A percentile compares a stretch with the other conserved stretches of the same genome.
These are phyloP conservation scores for Brassica napus DNA, from an alignment of 345 rosid species.

Conservation along the genomic window DNA sequence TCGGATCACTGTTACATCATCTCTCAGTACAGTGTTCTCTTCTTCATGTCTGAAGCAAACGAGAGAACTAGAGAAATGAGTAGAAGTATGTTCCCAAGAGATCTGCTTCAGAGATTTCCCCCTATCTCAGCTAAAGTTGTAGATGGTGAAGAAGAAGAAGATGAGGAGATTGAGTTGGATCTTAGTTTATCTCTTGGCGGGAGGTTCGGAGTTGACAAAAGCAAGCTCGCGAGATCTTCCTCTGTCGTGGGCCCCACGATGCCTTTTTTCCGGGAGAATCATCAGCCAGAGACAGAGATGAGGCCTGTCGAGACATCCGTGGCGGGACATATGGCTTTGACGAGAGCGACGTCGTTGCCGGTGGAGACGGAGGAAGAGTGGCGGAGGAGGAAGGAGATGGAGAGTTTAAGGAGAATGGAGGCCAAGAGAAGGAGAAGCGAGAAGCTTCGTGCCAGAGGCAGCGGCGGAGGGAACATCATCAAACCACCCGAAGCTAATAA, in stretches of 20 bases:
- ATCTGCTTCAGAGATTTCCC: slow-evolving; percentile 68
- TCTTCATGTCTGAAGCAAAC: slow-evolving; percentile 54
- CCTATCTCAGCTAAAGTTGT: slow-evolving; percentile 33
- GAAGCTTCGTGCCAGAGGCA: slow-evolving; percentile 47
- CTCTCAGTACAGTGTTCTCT: neutral
- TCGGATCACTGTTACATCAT: slow-evolving; percentile 36
- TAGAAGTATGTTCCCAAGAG: slow-evolving; percentile 60
- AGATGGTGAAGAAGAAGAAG: slow-evolving; percentile 21
- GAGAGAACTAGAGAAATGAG: slow-evolving; percentile 52
- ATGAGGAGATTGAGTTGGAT: slow-evolving; percentile 67
- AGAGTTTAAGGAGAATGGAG: slow-evolving; percentile 78
- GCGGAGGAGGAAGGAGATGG: slow-evolving; percentile 93
- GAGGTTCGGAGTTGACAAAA: slow-evolving; percentile 80
- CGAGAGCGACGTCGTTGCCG: slow-evolving; percentile 81
- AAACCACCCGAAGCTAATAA: slow-evolving; percentile 5
- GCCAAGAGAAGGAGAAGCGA: slow-evolving; percentile 84
- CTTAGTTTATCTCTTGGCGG: slow-evolving; percentile 93
- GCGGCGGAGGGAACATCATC: neutral
- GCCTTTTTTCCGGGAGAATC: slow-evolving; percentile 35
- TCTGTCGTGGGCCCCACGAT: slow-evolving; percentile 57
- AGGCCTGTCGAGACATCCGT: neutral
- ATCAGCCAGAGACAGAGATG: slow-evolving; percentile 2
- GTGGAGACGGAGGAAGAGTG: slow-evolving; percentile 87
- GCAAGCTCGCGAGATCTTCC: slow-evolving; percentile 59
- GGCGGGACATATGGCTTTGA: slow-evolving; percentile 35